Percentiles rank a stretch among this genome's conserved stretches.
Conservation (phyloP, 2,329 filamentous ascomycete genomes). For the Stachybotrys echinatus region DNA sequence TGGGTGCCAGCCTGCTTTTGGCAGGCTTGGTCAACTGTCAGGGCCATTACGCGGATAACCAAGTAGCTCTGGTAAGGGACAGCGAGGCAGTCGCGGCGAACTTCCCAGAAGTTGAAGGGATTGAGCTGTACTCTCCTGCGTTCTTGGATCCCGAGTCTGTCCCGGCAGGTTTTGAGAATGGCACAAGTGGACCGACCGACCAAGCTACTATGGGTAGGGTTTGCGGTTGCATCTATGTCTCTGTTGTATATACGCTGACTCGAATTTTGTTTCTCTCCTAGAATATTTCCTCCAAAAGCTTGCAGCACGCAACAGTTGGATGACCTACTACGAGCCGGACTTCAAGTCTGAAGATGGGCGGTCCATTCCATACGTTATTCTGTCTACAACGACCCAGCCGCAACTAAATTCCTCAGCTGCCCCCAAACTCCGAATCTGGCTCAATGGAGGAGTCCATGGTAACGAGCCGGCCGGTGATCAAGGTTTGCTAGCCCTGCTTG, state of each 20-base stretch:
- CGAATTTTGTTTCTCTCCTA: too few relatives aligned
- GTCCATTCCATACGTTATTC: slow-evolving; percentile 13
- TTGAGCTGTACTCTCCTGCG: slow-evolving; percentile 19
- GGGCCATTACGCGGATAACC: too few relatives aligned
- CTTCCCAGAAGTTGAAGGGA: slow-evolving; percentile 12
- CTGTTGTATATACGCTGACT: too few relatives aligned
- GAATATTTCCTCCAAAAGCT: slow-evolving; percentile 14
- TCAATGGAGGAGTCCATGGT: slow-evolving; percentile 24
- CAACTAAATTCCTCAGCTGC: background rate
- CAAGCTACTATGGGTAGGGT: slow-evolving; percentile 4
- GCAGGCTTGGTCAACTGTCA: too few relatives aligned
- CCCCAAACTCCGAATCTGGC: slow-evolving; percentile 22
- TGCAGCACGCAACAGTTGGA: slow-evolving; percentile 14
- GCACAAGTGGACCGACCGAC: slow-evolving; percentile 20
- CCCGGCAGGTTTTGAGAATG: slow-evolving; percentile 16
- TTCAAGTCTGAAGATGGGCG: slow-evolving; percentile 17
- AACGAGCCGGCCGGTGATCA: slow-evolving; percentile 26
- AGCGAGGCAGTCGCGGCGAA: slow-evolving; percentile 13
- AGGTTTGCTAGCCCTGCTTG: slow-evolving; percentile 20
- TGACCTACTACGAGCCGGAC: slow-evolving; percentile 13
- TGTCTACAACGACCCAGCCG: slow-evolving; percentile 1
- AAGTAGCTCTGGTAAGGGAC: slow-evolving; percentile 13
- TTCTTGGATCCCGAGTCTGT: slow-evolving; percentile 15
- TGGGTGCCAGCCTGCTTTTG: too few relatives aligned
- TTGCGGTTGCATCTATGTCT: background rate